Conservation (phyloP, 2,329 filamentous ascomycete genomes). For the Aureobasidium sp. region DNA sequence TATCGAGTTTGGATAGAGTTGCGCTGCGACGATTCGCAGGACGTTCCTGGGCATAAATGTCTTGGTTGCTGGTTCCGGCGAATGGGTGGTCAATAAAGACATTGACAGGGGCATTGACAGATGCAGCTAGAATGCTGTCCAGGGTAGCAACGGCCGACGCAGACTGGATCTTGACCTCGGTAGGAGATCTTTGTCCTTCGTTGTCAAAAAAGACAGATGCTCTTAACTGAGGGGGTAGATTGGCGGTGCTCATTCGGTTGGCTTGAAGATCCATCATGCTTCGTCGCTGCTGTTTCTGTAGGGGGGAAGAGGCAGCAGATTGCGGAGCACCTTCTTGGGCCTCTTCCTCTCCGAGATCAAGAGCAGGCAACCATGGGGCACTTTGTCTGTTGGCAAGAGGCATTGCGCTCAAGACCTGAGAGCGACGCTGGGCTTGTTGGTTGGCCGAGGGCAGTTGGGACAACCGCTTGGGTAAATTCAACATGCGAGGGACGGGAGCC, state of each 20-base stretch:
- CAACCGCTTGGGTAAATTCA: slow-evolving; percentile 82
- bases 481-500: slow-evolving; percentile 83
- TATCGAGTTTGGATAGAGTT: slow-evolving; percentile 3
- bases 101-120: slow-evolving; percentile 74
- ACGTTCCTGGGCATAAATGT: slow-evolving; percentile 56
- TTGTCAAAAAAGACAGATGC: slow-evolving; percentile 87
- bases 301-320: not conserved
- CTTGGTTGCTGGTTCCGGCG: slow-evolving; percentile 63
- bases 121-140: slow-evolving; percentile 85
- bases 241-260: slow-evolving; percentile 30
- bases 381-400: slow-evolving; percentile 46
- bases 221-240: slow-evolving; percentile 71
- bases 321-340: slow-evolving; percentile 12
- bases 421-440: slow-evolving; percentile 60
- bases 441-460: slow-evolving; percentile 61
- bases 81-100: slow-evolving; percentile 88
- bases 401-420: slow-evolving; percentile 61
- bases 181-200: slow-evolving; percentile 22
- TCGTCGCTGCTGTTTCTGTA: slow-evolving; percentile 22
- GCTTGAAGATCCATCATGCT: slow-evolving; percentile 28
- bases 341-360: slow-evolving; percentile 6
- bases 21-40: slow-evolving; percentile 20
- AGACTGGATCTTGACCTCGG: slow-evolving; percentile 52
- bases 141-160: slow-evolving; percentile 82
- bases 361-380: slow-evolving; percentile 34